A percentile compares a stretch with the other conserved stretches of the same genome.
These are phyloP conservation scores for Fagus sylvatica DNA, from an alignment of 306 rosid species.

Conservation along the genomic window DNA sequence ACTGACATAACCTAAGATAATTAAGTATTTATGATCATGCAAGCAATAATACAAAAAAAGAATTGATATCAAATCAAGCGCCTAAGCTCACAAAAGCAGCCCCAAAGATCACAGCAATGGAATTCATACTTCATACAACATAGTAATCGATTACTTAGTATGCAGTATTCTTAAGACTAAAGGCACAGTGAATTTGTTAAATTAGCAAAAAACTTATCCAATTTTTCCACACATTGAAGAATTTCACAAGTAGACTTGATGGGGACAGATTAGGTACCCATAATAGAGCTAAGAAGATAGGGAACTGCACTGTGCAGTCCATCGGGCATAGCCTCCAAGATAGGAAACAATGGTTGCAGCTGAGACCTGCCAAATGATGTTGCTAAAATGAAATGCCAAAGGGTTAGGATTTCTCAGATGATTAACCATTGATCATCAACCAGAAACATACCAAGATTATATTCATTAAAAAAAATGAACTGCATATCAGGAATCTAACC, in stretches of 20 bases:
- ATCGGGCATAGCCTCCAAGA: conserved; percentile 72
- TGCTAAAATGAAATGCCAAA: conserved; percentile 53
- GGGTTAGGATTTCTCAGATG: conserved; percentile 29
- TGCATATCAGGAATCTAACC: conserved; percentile 42
- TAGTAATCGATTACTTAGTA: not conserved
- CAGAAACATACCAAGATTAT: conserved; percentile 19
- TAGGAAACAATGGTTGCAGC: conserved; percentile 77
- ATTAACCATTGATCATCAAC: conserved; percentile 20
- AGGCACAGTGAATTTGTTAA: conserved; percentile 5
- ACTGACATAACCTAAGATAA: too few relatives aligned
- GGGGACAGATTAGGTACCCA: conserved; percentile 61
- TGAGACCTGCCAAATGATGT: conserved; percentile 85
- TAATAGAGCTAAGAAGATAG: conserved; percentile 69
- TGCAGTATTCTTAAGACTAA: conserved; percentile 1
- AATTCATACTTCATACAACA: too few relatives aligned
- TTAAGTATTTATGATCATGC: too few relatives aligned
- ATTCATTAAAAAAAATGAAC: conserved; percentile 11
- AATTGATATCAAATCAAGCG: not conserved
- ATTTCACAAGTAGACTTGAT: conserved; percentile 8
- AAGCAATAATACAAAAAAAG: too few relatives aligned
- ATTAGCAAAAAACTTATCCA: conserved; percentile 10
- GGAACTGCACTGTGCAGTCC: conserved; percentile 63
- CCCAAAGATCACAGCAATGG: not conserved
- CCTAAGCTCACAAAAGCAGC: not conserved
- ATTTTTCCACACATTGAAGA: conserved; percentile 9